A percentile compares a stretch with the other conserved stretches of the same genome.
Evolutionary conservation across 768 basidiomycete species (phyloP).

Genomic region (Suillus alpinus): DNA sequence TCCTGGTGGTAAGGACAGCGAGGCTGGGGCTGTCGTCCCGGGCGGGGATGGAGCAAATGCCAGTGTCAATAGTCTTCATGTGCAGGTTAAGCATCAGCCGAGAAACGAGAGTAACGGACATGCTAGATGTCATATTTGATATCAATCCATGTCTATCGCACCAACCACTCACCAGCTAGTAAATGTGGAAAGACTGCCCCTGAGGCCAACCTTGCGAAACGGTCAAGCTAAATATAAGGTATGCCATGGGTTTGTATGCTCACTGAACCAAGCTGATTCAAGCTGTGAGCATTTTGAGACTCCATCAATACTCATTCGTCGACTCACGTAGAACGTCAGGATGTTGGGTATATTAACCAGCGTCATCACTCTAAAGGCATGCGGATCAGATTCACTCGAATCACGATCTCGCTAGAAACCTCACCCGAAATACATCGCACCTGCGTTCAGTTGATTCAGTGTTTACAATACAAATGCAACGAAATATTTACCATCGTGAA

Average conservation of each 20-base stretch:
- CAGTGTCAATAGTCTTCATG: constrained; percentile 29
- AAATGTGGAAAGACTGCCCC: no score
- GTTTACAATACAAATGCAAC: background rate
- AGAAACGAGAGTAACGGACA: constrained; percentile 52
- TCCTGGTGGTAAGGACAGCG: background rate
- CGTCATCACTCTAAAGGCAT: constrained; percentile 44
- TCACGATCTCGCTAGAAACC: constrained; percentile 10
- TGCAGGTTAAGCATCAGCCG: constrained; percentile 58
- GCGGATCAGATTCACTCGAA: no score
- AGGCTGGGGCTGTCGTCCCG: constrained; percentile 45
- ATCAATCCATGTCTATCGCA: background rate
- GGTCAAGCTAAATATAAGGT: no score
- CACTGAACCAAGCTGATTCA: no score
- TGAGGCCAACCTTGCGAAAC: no score
- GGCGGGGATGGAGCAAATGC: constrained; percentile 3
- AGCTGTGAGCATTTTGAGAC: no score
- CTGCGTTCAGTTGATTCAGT: constrained; percentile 22
- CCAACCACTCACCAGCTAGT: no score
- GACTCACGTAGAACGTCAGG: constrained; percentile 36
- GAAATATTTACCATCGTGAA: constrained; percentile 46
- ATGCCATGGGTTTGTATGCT: no score
- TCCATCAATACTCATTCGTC: no score
- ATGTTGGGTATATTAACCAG: constrained; percentile 48
- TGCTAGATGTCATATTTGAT: constrained; percentile 23
- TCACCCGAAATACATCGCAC: constrained; percentile 56